These are phyloP conservation scores for Gossypium schwendimanii DNA, from an alignment of 441 rosid genomes.

Conservation along the genomic window DNA sequence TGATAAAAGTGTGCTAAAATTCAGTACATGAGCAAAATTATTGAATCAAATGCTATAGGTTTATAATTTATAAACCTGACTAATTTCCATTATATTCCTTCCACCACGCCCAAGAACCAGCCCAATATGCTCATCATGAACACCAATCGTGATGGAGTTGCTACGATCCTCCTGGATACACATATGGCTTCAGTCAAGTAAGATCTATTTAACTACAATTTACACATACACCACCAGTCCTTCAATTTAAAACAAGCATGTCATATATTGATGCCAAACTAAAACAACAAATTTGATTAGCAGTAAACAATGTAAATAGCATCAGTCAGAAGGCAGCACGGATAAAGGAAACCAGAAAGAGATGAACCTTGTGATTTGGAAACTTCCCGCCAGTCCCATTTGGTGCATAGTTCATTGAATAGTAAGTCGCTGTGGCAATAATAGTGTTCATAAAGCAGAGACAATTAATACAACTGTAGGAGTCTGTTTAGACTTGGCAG, in stretches of 20 bases:
- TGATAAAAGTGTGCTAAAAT: neutral
- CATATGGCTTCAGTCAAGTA: slow-evolving; percentile 13
- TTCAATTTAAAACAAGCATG: neutral
- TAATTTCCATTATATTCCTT: slow-evolving; percentile 88
- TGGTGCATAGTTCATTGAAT: slow-evolving; percentile 60
- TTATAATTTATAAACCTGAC: slow-evolving; percentile 49
- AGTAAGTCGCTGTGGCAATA: slow-evolving; percentile 71
- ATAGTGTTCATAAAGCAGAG: slow-evolving; percentile 13
- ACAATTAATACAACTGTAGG: neutral
- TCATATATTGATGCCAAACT: neutral
- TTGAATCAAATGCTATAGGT: neutral
- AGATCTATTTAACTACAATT: neutral
- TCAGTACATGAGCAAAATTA: slow-evolving; percentile 2
- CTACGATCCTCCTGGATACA: slow-evolving; percentile 67
- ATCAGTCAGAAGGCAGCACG: neutral
- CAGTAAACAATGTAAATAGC: neutral
- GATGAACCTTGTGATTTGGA: slow-evolving; percentile 78
- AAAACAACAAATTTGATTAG: neutral
- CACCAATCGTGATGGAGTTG: slow-evolving; percentile 73
- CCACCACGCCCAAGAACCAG: slow-evolving; percentile 97
- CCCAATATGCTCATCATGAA: slow-evolving; percentile 86
- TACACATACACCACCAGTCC: neutral
- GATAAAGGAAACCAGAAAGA: slow-evolving; percentile 20
- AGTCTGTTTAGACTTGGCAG: neutral
- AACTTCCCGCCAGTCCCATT: slow-evolving; percentile 69